Conservation (phyloP, 2,329 filamentous ascomycete genomes). For the Alternaria longipes region DNA sequence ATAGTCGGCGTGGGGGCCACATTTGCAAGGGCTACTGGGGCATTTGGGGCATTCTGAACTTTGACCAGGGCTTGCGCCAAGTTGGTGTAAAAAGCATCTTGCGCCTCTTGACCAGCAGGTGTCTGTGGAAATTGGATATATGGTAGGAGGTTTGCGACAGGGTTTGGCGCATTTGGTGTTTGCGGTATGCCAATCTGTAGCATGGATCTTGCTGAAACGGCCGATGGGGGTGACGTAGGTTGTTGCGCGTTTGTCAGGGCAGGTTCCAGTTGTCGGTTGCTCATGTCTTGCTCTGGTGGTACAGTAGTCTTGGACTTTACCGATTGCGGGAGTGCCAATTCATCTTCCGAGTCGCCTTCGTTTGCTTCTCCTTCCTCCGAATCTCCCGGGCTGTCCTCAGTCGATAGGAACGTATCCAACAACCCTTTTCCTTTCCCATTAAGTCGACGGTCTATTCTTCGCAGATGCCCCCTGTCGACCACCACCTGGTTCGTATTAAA, state of each 20-base stretch:
- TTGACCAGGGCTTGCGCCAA: too few species aligned
- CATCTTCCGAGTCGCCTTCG: conserved; percentile 35
- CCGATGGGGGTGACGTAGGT: neutral
- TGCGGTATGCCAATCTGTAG: conserved; percentile 12
- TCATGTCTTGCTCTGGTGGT: neutral
- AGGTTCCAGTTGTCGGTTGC: neutral
- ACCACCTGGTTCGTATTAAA: conserved; percentile 80
- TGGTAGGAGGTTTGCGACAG: conserved; percentile 32
- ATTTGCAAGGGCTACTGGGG: conserved; percentile 9
- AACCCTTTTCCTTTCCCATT: conserved; percentile 35
- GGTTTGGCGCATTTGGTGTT: conserved; percentile 24
- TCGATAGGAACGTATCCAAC: conserved; percentile 33
- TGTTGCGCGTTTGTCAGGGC: neutral
- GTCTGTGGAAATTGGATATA: conserved; percentile 42
- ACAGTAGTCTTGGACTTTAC: conserved; percentile 14
- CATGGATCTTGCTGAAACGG: conserved; percentile 1
- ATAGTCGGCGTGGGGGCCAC: conserved; percentile 12
- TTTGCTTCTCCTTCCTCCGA: conserved; percentile 40
- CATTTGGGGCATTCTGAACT: conserved; percentile 23
- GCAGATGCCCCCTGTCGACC: conserved; percentile 89
- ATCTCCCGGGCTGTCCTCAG: conserved; percentile 51
- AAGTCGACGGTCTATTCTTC: conserved; percentile 58
- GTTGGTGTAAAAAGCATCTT: too few species aligned
- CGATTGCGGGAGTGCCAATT: conserved; percentile 40
- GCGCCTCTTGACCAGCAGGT: conserved; percentile 39